Evolutionary conservation across 805 yeast species (phyloP).

Genomic region (Wickerhamomyces rabaulensis): DNA sequence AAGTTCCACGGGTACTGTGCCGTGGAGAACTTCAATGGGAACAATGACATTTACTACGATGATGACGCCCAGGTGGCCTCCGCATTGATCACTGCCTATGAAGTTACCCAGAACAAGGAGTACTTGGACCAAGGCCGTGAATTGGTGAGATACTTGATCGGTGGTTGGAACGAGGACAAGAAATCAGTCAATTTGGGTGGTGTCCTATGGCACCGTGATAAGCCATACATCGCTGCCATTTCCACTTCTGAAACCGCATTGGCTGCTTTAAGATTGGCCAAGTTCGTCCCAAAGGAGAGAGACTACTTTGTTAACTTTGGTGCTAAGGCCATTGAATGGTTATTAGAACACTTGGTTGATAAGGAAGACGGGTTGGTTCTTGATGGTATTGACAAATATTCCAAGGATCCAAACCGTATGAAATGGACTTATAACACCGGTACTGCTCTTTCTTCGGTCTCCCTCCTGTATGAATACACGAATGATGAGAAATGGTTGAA

Average conservation of each 20-base stretch:
- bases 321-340: slow-evolving; percentile 54
- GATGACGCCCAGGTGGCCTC: slow-evolving; percentile 74
- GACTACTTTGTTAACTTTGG: slow-evolving; percentile 50
- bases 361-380: slow-evolving; percentile 47
- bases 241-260: slow-evolving; percentile 66
- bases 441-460: slow-evolving; percentile 51
- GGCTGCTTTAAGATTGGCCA: slow-evolving; percentile 53
- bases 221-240: slow-evolving; percentile 57
- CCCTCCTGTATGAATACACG: slow-evolving; percentile 45
- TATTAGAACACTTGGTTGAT: slow-evolving; percentile 46
- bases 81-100: slow-evolving; percentile 60
- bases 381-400: slow-evolving; percentile 50
- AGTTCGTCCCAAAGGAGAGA: slow-evolving; percentile 44
- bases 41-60: slow-evolving; percentile 63
- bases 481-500: slow-evolving; percentile 43
- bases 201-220: slow-evolving; percentile 59
- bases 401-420: slow-evolving; percentile 39
- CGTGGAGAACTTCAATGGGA: slow-evolving; percentile 52
- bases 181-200: slow-evolving; percentile 42
- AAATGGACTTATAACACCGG: slow-evolving; percentile 71
- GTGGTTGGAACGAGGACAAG: slow-evolving; percentile 46
- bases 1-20: slow-evolving; percentile 57
- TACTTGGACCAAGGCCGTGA: slow-evolving; percentile 54
- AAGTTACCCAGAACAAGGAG: slow-evolving; percentile 52
- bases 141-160: slow-evolving; percentile 55